Evolutionary conservation across 164 flowering plant genomes (phyloP).

Genomic region (Cinnamomum micranthum): DNA sequence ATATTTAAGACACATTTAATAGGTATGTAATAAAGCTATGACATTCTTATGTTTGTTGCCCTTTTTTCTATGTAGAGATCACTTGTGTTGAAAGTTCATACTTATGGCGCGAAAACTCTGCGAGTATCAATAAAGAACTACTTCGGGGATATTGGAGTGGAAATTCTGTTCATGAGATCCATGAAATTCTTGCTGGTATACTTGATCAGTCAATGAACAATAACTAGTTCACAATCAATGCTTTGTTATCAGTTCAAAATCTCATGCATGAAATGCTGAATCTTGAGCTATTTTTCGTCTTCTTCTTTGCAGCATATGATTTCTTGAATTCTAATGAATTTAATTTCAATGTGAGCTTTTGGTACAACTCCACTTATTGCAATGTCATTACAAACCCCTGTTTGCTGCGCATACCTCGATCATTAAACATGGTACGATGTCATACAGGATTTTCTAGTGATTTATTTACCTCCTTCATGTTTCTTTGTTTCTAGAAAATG

Average conservation of each 20-base stretch:
- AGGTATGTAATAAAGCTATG: not conserved
- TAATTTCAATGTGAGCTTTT: constrained; percentile 56
- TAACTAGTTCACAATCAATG: not conserved
- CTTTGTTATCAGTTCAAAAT: not conserved
- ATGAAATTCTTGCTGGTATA: constrained; percentile 5
- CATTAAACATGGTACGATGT: constrained; percentile 62
- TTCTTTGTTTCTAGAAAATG: no score
- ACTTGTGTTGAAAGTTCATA: not conserved
- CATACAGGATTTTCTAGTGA: not conserved
- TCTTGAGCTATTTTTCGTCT: constrained; percentile 3
- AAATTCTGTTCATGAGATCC: not conserved
- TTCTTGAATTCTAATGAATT: constrained; percentile 49
- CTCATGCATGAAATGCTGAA: not conserved
- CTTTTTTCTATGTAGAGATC: not conserved
- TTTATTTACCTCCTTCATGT: not conserved
- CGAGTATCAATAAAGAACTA: constrained; percentile 2
- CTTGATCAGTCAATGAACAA: not conserved
- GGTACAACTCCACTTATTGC: constrained; percentile 73
- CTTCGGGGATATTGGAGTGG: not conserved
- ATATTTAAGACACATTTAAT: not conserved
- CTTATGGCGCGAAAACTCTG: constrained; percentile 1
- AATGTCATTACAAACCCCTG: constrained; percentile 27
- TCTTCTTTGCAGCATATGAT: constrained; percentile 61
- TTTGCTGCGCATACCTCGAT: constrained; percentile 54
- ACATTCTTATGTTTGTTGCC: not conserved